Evolutionary conservation across 2,329 filamentous ascomycete species (phyloP), one percentile per base, ranked within the genome.

Genomic region (Massarina eburnea): DNA sequence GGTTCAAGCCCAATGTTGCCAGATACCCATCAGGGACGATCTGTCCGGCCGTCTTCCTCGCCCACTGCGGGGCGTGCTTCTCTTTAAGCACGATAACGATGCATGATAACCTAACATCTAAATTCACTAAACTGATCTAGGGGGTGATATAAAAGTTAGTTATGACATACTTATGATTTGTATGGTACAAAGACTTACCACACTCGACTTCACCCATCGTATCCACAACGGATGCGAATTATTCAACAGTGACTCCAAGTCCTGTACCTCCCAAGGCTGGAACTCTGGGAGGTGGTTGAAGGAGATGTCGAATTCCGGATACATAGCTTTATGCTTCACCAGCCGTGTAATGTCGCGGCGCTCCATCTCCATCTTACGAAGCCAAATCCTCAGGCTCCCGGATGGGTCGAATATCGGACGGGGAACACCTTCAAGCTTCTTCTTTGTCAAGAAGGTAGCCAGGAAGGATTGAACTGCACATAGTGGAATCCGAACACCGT

Each of bases 361-460:
- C 2, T 14, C 7, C 5, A 58, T 12, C 1, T 55, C 52, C 9
- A 35, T 27, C 12, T 40, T 20, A 9, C 39, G 51, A 29, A 62
- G 9, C 30, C 33, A 54, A 1, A 63, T 20, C 3, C 53, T 49
- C 3, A 64, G 44, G 1, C 18, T 51, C 4, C 49, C 51, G 0
- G 37, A 22, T 15, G 43, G 20, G n/a, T 51, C 41, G 27, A 37
- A 38, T 33, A 5, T 30, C n/a, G n/a, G n/a, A n/a, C n/a, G n/a
- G n/a, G n/a, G n/a, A n/a, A n/a, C n/a, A n/a, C n/a, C n/a, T n/a
- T n/a, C n/a, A n/a, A n/a, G n/a, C n/a, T n/a, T n/a, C n/a, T n/a
- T n/a, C 1, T 45, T 32, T 2, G 55, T 56, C 29, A 50, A 59
- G 49, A 64, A 65, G 18, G 46, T 36, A 26, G 55, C 54, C 18